Percentiles rank a stretch among this genome's conserved stretches.
These are phyloP conservation scores for Dioscorea cayenensis DNA, from an alignment of 116 monocot species.

Conservation along the genomic window DNA sequence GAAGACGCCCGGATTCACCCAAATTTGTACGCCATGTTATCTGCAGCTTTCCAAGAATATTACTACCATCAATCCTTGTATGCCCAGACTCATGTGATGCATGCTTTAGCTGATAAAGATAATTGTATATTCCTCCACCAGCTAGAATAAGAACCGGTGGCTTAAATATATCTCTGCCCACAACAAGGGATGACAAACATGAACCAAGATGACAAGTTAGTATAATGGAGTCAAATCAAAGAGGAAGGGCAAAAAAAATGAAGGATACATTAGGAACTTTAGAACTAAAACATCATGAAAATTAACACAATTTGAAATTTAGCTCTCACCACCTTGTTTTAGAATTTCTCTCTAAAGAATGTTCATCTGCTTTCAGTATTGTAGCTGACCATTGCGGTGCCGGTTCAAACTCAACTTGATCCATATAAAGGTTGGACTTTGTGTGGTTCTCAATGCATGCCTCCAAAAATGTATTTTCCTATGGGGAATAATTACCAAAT, in stretches of 20 bases:
- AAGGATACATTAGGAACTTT: no score
- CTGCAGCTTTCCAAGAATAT: conserved; percentile 95
- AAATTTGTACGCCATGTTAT: conserved; percentile 95
- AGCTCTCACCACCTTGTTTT: conserved; percentile 46
- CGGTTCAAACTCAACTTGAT: conserved; percentile 97
- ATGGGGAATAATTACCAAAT: conserved; percentile 15
- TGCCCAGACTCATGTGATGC: conserved; percentile 41
- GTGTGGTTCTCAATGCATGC: conserved; percentile 99
- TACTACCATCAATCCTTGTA: conserved; percentile 60
- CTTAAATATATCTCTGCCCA: conserved; percentile 57
- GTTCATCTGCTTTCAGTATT: conserved; percentile 66
- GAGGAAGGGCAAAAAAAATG: not conserved
- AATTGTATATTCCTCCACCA: conserved; percentile 89
- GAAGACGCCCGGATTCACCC: conserved; percentile 94
- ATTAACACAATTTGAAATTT: not conserved
- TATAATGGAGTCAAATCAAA: not conserved
- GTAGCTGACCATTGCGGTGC: conserved; percentile 66
- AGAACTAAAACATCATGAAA: no score
- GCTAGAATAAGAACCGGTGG: conserved; percentile 69
- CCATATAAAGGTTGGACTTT: conserved; percentile 93
- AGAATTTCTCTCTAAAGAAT: conserved; percentile 31
- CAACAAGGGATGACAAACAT: not conserved
- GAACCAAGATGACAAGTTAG: conserved; percentile 2
- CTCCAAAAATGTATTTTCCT: conserved; percentile 90
- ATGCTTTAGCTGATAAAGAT: conserved; percentile 70